Conservation (phyloP, 179 eudicot genomes). For the Corrigiola litoralis region DNA sequence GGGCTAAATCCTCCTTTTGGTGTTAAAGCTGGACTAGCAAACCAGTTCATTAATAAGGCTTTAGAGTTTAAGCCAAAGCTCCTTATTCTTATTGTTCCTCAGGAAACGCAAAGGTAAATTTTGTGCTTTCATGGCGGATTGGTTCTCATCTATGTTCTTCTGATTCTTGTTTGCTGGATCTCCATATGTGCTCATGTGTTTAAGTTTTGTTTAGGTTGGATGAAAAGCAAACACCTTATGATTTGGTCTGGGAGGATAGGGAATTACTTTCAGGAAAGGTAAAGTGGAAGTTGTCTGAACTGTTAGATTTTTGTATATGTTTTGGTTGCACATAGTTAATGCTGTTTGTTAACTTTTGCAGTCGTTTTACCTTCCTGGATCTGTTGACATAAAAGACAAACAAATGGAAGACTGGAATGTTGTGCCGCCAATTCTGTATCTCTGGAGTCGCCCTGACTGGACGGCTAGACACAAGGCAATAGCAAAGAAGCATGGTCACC, state of each 20-base stretch:
- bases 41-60: constrained; percentile 80
- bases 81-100: constrained; percentile 76
- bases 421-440: constrained; percentile 61
- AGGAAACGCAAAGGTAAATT: constrained; percentile 66
- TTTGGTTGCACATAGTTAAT: constrained; percentile 5
- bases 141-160: constrained; percentile 3
- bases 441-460: constrained; percentile 87
- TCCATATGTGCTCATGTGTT: constrained; percentile 2
- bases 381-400: constrained; percentile 62
- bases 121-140: not conserved
- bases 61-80: constrained; percentile 91
- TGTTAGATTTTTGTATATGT: not conserved
- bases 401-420: constrained; percentile 86
- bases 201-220: constrained; percentile 54
- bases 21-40: constrained; percentile 63
- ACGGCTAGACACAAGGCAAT: constrained; percentile 54
- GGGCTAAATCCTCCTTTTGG: constrained; percentile 98
- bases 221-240: constrained; percentile 49
- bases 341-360: constrained; percentile 22
- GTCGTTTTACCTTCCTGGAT: constrained; percentile 96
- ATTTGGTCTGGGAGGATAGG: constrained; percentile 78
- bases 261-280: constrained; percentile 75
- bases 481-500: constrained; percentile 59
- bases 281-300: constrained; percentile 1
- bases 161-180: not conserved